Percentiles rank a stretch among this genome's conserved stretches.
Evolutionary conservation across 768 basidiomycete species (phyloP).

Genomic region (Fomitopsis serialis): DNA sequence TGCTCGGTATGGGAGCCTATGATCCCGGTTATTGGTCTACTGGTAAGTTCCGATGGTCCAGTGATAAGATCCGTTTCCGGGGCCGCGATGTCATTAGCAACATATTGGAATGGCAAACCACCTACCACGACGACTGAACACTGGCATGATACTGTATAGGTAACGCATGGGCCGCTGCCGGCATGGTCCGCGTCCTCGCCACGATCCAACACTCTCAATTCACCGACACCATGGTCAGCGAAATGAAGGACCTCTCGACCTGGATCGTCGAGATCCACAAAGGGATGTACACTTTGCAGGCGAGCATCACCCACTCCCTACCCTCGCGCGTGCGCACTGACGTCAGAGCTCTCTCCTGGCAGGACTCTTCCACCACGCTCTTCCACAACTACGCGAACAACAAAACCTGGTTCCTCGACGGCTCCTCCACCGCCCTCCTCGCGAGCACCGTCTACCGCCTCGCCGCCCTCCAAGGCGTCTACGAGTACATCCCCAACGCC

Average conservation of each 20-base stretch:
- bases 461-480: constrained; percentile 46
- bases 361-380: constrained; percentile 24
- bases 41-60: too few relatives aligned
- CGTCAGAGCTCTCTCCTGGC: neutral
- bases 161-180: constrained; percentile 86
- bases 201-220: constrained; percentile 65
- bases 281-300: constrained; percentile 61
- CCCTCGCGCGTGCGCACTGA: neutral
- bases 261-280: constrained; percentile 73
- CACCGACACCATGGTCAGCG: constrained; percentile 36
- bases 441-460: constrained; percentile 74
- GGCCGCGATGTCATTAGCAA: too few relatives aligned
- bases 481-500: constrained; percentile 49
- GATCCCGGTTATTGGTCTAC: constrained; percentile 82
- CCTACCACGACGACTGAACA: too few relatives aligned
- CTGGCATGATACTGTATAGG: constrained; percentile 40
- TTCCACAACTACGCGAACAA: constrained; percentile 74
- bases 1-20: constrained; percentile 44
- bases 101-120: too few relatives aligned
- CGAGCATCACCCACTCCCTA: constrained; percentile 36
- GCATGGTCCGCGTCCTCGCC: constrained; percentile 77
- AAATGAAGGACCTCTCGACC: constrained; percentile 51
- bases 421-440: constrained; percentile 67
- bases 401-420: constrained; percentile 60
- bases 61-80: too few relatives aligned